These are phyloP conservation scores for Pseudocercospora macadamiae DNA, from an alignment of 2,329 filamentous ascomycete species.

Conservation along the genomic window DNA sequence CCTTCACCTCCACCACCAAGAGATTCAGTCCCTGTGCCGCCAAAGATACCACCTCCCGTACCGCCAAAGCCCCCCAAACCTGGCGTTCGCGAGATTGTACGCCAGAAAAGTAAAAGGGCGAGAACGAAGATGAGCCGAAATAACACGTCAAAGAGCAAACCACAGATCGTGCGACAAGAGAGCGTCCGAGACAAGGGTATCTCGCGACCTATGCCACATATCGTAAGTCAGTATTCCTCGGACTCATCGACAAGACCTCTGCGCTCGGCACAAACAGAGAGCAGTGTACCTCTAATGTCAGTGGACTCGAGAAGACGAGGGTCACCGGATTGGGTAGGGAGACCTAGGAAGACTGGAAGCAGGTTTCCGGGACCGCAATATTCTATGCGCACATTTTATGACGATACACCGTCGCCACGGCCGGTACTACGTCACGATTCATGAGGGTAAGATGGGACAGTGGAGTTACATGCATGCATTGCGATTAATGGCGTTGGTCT, in stretches of 20 bases:
- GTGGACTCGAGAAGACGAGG: constrained; percentile 6
- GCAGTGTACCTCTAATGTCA: not conserved
- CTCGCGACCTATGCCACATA: constrained; percentile 15
- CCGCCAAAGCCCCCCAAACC: not conserved
- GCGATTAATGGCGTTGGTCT: too few species aligned
- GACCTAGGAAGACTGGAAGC: not conserved
- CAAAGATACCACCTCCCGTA: not conserved
- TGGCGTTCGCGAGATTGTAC: not conserved
- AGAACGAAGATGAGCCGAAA: constrained; percentile 1
- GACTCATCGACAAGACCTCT: not conserved
- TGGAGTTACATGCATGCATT: too few species aligned
- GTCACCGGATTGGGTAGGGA: constrained; percentile 4
- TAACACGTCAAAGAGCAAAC: not conserved
- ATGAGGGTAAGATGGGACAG: too few species aligned
- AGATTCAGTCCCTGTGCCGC: not conserved
- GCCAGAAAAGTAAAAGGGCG: not conserved
- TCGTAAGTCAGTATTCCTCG: constrained; percentile 4
- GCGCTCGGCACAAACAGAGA: not conserved
- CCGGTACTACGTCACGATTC: not conserved
- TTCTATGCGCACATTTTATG: not conserved
- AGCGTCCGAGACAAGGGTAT: constrained; percentile 16
- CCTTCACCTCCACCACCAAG: not conserved
- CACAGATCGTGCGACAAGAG: constrained; percentile 7
- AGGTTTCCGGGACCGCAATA: not conserved
- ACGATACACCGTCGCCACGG: constrained; percentile 1